These are phyloP conservation scores for Phialophora expanda DNA, from an alignment of 2,329 filamentous ascomycete genomes.

Conservation along the genomic window DNA sequence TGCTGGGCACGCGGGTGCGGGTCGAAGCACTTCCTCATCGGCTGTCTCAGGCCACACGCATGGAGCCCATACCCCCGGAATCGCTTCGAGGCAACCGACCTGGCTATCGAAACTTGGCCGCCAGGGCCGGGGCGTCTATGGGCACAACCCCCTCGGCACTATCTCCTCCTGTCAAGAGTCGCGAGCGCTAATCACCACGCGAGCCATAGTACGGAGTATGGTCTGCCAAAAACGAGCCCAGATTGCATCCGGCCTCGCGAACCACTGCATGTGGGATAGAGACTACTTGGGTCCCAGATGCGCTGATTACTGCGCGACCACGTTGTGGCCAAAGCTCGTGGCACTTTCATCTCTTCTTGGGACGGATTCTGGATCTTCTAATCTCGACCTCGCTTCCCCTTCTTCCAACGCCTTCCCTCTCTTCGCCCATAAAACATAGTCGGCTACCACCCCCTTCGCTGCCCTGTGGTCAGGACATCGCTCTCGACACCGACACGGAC, in stretches of 20 bases:
- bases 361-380: not conserved
- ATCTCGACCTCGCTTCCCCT: not conserved
- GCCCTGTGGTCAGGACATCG: not conserved
- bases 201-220: not conserved
- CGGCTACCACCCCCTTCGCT: not conserved
- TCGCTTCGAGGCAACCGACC: slow-evolving; percentile 2
- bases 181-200: not conserved
- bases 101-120: not conserved
- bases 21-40: not conserved
- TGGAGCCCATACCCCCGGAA: not conserved
- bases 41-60: slow-evolving; percentile 1
- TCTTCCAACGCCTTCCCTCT: not conserved
- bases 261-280: not conserved
- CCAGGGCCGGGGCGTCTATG: not conserved
- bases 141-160: not conserved
- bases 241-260: not conserved
- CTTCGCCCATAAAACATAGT: not conserved
- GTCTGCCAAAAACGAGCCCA: not conserved
- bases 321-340: not conserved
- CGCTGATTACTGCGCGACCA: not conserved
- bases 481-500: not conserved
- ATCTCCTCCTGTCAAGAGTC: not conserved
- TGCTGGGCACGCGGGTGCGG: not conserved
- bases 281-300: not conserved
- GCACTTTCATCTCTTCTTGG: not conserved